Base-by-base conservation (phyloP, 1,284 basidiomycete genomes). In the Heterobasidion occidentale region DNA sequence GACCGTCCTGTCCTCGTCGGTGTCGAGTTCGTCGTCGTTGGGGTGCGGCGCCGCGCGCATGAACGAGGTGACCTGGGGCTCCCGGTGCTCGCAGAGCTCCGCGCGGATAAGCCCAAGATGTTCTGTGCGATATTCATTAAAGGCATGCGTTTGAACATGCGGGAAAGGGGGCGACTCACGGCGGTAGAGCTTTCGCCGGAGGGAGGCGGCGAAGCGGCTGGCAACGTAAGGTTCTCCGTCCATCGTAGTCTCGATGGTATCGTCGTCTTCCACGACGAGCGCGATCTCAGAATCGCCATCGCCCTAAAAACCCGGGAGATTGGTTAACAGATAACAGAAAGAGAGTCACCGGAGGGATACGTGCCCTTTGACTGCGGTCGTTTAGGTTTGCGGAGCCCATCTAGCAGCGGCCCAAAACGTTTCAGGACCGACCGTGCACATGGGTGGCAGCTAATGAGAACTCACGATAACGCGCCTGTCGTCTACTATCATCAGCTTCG, bases 281-380 rank as follows among this genome's bases (percentile, higher is more conserved):
- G 90, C 91, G 62, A 97, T 96, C 71, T 98, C 94, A 1, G 91
- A 94, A 69, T 97, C 94, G 38, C 92, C 91, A 64, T 95, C 85
- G 35, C 94, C 94, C 79, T 88, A 63, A 46, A 68, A 65, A 57
- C 58, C n/a, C 15, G 45, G 4, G 38, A 7, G 42, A 45, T 8
- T 8, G 17, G 42, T 45, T 45, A 14, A 45, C 17, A 45, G 14
- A n/a, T 49, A 33, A 27, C 47, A 9, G 48, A 61, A 17, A 60
- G 36, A 12, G 51, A 17, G 36, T 33, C 17, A 35, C n/a, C 36
- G 42, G 36, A 45, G 46, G 19, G 56, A 20, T 36, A 36, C 7
- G 7, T 42, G 46, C 86, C 76, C 80, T 85, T 70, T 91, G 87
- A 60, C 84, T 88, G 36, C 91, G 85, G 63, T 94, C 92, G 64